Base-by-base conservation (phyloP, 148 eudicot species). In the Vaccinium corymbosum region DNA sequence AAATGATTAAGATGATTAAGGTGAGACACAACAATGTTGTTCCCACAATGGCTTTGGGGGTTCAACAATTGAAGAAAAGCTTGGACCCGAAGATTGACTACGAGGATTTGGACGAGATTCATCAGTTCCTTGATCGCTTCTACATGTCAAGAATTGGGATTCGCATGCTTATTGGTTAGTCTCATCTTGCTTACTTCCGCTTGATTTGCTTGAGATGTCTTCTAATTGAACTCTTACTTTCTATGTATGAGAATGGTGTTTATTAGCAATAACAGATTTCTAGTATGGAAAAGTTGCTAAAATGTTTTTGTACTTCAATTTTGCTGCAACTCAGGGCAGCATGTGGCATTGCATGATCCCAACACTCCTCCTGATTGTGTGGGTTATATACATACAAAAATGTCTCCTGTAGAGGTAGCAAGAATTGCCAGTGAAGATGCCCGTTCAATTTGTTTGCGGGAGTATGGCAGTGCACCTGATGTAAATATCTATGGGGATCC, bases 101-200 rank as follows among this genome's bases (percentile, higher is more conserved):
- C 46, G 82, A 88, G 80, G 92, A 92, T 81, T 89, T 97, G 84
- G 92, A 87, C 51, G 98, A 93, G 85, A 93, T 95, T 70, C 99
- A 97, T 81, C 94, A 95, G 89, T 97, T 97, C 82, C 92, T 97
- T 8, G 99, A 95, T 83, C 98, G 98, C 82, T 97, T 97, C 83
- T 95, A 94, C 84, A 93, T 95, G 98, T 93, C 99, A 53, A 92
- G 99, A 87, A 97, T 97, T 62, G 99, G 99, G 66, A 95, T 97
- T 81, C 93, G 96, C 32, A 97, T 97, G 99, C 99, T 97, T 83
- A 95, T 97, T 84, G 98, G 99, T 95, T 84, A 88, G 94, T 81
- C 56, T 83, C 80, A 19, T 68, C 70, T 87, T 49, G 27, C 68
- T 71, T 83, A 35, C 22, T 57, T n/a, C 19, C 32, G 19, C 19